Conservation (phyloP, 2,329 filamentous ascomycete species). For the Colletotrichum lindemuthianum region DNA sequence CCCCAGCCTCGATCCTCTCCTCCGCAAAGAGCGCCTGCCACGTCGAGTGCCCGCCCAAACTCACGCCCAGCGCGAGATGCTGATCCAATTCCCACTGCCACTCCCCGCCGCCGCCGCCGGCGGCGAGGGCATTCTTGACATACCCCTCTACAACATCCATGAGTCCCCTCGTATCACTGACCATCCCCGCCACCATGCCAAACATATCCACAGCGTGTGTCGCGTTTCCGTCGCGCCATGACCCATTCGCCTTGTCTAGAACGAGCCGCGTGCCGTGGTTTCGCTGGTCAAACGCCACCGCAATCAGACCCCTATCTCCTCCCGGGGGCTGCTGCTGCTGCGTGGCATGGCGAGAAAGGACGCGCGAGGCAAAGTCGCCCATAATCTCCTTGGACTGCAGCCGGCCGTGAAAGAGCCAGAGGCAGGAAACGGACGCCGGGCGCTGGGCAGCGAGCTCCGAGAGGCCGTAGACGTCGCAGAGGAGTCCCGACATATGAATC, state of each 20-base stretch:
- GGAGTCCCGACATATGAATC: slow-evolving; percentile 79
- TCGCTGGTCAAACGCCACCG: slow-evolving; percentile 88
- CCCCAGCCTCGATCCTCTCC: slow-evolving; percentile 78
- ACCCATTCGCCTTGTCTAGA: slow-evolving; percentile 74
- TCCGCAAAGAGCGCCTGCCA: slow-evolving; percentile 88
- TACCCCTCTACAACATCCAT: slow-evolving; percentile 84
- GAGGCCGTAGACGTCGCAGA: slow-evolving; percentile 83
- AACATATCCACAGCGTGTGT: slow-evolving; percentile 95
- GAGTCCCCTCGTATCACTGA: slow-evolving; percentile 77
- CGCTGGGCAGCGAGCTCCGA: slow-evolving; percentile 67
- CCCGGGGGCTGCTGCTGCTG: slow-evolving; percentile 48
- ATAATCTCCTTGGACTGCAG: slow-evolving; percentile 77
- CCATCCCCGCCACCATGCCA: slow-evolving; percentile 76
- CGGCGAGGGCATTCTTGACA: slow-evolving; percentile 63
- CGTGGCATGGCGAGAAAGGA: slow-evolving; percentile 69
- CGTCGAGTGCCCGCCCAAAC: slow-evolving; percentile 85
- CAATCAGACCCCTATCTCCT: slow-evolving; percentile 71
- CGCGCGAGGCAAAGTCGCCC: slow-evolving; percentile 75
- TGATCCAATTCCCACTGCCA: slow-evolving; percentile 57
- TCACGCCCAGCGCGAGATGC: slow-evolving; percentile 83
- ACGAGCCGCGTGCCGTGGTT: slow-evolving; percentile 86
- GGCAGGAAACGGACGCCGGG: slow-evolving; percentile 71
- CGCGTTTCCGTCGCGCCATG: slow-evolving; percentile 82
- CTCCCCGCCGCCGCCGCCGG: not conserved
- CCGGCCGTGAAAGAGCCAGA: slow-evolving; percentile 93